Base-by-base conservation (phyloP, 306 rosid species). In the Castanospermum australe region DNA sequence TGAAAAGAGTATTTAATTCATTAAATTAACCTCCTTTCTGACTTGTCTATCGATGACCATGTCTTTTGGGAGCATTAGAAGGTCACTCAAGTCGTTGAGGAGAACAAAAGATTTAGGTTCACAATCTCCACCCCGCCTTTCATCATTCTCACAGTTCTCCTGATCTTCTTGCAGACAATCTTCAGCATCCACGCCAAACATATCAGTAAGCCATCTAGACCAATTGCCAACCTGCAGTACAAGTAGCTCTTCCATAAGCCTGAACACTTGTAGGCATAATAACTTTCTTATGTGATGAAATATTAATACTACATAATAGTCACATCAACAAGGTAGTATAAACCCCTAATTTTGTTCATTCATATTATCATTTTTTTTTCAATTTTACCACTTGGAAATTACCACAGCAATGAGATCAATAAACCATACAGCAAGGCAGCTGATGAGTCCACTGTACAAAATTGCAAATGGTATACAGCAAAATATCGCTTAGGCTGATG, bases 61-160 rank as follows among this genome's bases (percentile, higher is more conserved):
- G 88, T 96, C 99, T 82, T 96, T 96, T 32, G 99, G 99, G 55
- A 96, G 98, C 99, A 96, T 96, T 60, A 96, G 84, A 85, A 95
- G 97, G 86, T 96, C 99, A 80, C 98, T 93, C 90, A 96, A 83
- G 63, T 89, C 81, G 15, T 96, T 91, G 33, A 93, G 96, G 82
- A 91, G 96, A 73, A 80, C 67, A 83, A 96, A 96, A 62, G 97
- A 61, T 71, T 95, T 86, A 9, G 72, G 77, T 80, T 83, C 86
- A 45, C n/a, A n/a, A n/a, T 78, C 88, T 44, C 77, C 79, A 32
- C 48, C 77, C 15, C 10, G 70, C 63, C 44, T 48, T 11, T 78
- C 87, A 47, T 82, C 82, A 4, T 86, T 82, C 56, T 89, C 90
- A 24, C 79, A 30, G 22, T 66, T 52, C 14, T 76, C 87, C 47